phyloP scores from a whole-genome alignment of 2,329 filamentous ascomycete species.

The Cadophora sp. region DNA sequence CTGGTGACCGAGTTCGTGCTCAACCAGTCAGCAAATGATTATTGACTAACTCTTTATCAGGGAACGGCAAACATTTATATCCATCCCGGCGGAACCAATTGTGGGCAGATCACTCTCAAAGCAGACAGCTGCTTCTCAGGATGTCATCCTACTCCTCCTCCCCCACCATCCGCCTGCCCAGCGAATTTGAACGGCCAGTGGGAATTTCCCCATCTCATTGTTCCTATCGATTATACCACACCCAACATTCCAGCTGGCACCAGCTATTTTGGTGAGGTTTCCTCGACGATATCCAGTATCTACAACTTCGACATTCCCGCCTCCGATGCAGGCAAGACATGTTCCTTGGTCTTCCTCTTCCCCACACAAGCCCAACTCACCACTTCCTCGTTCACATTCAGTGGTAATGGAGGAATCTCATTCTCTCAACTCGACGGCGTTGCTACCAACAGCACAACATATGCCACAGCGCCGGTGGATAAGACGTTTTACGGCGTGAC shows the following conservation, averaged over 20 bases:
- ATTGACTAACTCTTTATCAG: constrained; percentile 4
- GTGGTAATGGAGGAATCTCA: constrained; percentile 58
- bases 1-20: constrained; percentile 54
- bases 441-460: constrained; percentile 59
- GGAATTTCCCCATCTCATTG: constrained; percentile 58
- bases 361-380: constrained; percentile 61
- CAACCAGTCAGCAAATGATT: not conserved
- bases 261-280: constrained; percentile 61
- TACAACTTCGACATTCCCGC: constrained; percentile 73
- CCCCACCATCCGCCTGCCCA: constrained; percentile 18
- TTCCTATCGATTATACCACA: constrained; percentile 57
- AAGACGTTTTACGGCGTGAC: constrained; percentile 52
- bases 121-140: constrained; percentile 28
- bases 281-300: constrained; percentile 59
- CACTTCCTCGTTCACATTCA: constrained; percentile 63
- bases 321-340: constrained; percentile 61
- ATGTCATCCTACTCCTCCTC: constrained; percentile 15
- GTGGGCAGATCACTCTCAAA: constrained; percentile 54
- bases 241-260: constrained; percentile 42
- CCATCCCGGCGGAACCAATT: constrained; percentile 51
- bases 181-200: constrained; percentile 48
- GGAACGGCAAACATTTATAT: constrained; percentile 56
- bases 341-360: constrained; percentile 70
- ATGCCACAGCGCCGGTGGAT: constrained; percentile 56
- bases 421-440: constrained; percentile 54